Evolutionary conservation across 2,329 filamentous ascomycete species (phyloP).

Genomic region (Clonostachys chloroleuca): DNA sequence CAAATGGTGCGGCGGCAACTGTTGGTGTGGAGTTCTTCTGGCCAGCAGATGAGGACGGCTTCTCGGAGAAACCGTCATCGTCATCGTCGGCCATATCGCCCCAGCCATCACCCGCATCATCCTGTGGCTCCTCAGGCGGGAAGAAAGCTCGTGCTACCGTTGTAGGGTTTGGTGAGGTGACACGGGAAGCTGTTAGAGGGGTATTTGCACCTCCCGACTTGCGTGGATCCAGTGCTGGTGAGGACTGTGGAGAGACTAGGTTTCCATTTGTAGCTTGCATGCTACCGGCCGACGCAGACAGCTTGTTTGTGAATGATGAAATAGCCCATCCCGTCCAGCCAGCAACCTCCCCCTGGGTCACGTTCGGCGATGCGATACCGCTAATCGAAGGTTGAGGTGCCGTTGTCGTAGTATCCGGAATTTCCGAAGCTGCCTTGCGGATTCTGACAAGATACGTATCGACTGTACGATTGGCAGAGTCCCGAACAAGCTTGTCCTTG

Average conservation of each 20-base stretch:
- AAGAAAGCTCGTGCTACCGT: constrained; percentile 45
- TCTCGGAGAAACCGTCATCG: constrained; percentile 35
- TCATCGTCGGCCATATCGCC: constrained; percentile 57
- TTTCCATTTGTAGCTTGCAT: constrained; percentile 60
- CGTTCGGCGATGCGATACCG: too few relatives aligned
- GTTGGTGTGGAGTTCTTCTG: constrained; percentile 20
- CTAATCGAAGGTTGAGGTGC: constrained; percentile 57
- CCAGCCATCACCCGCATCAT: constrained; percentile 72
- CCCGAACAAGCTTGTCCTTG: constrained; percentile 91
- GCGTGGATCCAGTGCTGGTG: constrained; percentile 31
- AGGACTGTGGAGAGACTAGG: constrained; percentile 33
- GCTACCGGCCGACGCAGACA: constrained; percentile 78
- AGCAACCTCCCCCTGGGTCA: constrained; percentile 8
- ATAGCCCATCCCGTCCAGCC: constrained; percentile 95
- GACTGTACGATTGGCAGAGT: constrained; percentile 85
- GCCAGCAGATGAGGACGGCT: constrained; percentile 10
- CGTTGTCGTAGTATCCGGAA: constrained; percentile 82
- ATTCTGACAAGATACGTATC: constrained; percentile 82
- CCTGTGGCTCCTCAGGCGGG: constrained; percentile 41
- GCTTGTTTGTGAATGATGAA: constrained; percentile 94
- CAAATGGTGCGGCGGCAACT: constrained; percentile 49
- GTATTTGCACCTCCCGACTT: constrained; percentile 11
- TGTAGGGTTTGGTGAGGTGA: constrained; percentile 39
- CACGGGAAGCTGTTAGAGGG: constrained; percentile 39
- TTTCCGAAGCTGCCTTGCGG: constrained; percentile 68